A percentile compares a stretch with the other conserved stretches of the same genome.
These are phyloP conservation scores for Sphaceloma murrayae DNA, from an alignment of 2,329 filamentous ascomycete species.

Conservation along the genomic window DNA sequence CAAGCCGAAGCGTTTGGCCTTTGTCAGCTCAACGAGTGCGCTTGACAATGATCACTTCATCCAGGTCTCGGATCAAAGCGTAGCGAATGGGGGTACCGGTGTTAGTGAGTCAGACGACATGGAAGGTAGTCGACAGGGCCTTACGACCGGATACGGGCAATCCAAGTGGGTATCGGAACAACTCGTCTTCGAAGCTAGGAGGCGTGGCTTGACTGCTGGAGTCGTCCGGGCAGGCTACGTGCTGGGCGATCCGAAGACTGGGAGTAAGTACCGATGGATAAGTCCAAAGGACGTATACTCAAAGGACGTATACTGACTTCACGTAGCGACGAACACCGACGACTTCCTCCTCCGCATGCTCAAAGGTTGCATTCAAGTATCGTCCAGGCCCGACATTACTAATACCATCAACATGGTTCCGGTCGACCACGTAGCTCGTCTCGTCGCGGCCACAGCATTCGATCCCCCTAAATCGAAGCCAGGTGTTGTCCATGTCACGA, in stretches of 20 bases:
- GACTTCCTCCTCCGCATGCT: constrained; percentile 82
- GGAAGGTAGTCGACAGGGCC: constrained; percentile 61
- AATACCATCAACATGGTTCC: constrained; percentile 89
- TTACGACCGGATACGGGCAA: constrained; percentile 84
- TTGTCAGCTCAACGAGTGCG: constrained; percentile 72
- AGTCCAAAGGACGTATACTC: neutral
- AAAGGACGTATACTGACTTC: constrained; percentile 7
- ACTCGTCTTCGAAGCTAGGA: constrained; percentile 68
- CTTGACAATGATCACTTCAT: constrained; percentile 78
- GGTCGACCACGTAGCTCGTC: constrained; percentile 70
- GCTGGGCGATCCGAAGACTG: constrained; percentile 59
- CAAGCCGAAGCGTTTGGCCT: constrained; percentile 69
- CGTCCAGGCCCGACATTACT: constrained; percentile 60
- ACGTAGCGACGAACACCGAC: constrained; percentile 59
- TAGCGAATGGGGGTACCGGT: constrained; percentile 51
- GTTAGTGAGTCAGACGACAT: constrained; percentile 71
- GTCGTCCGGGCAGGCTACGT: constrained; percentile 82
- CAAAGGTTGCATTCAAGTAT: constrained; percentile 79
- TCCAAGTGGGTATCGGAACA: constrained; percentile 73
- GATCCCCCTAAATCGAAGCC: constrained; percentile 48
- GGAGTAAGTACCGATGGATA: no score
- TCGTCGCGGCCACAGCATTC: constrained; percentile 66
- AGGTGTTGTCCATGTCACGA: constrained; percentile 67
- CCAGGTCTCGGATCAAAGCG: constrained; percentile 55
- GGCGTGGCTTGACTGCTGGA: constrained; percentile 62